Evolutionary conservation across 2,329 filamentous ascomycete genomes (phyloP).

Genomic region (Pseudogymnoascus sp.): DNA sequence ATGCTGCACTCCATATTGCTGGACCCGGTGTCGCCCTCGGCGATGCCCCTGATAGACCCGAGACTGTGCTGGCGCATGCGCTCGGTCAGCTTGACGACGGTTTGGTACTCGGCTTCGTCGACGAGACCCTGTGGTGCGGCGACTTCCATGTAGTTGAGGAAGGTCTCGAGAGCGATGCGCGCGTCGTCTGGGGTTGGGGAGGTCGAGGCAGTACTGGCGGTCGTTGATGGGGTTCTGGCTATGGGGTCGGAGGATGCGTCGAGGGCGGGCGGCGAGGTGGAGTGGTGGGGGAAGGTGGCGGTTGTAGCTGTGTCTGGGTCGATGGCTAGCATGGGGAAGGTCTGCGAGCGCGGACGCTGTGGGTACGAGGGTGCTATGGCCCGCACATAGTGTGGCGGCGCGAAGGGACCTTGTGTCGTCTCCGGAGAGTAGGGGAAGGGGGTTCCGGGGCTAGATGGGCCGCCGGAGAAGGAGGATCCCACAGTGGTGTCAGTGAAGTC

Average conservation of each 20-base stretch:
- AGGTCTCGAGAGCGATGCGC: slow-evolving; percentile 67
- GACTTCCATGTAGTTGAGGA: slow-evolving; percentile 67
- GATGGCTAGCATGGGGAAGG: slow-evolving; percentile 65
- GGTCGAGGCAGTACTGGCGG: slow-evolving; percentile 35
- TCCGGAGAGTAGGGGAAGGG: slow-evolving; percentile 71
- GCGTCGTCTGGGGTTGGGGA: slow-evolving; percentile 82
- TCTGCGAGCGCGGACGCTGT: slow-evolving; percentile 76
- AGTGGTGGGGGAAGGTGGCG: slow-evolving; percentile 22
- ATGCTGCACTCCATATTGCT: not conserved
- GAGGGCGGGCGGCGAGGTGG: slow-evolving; percentile 40
- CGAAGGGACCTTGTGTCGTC: slow-evolving; percentile 58
- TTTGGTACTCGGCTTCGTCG: slow-evolving; percentile 68
- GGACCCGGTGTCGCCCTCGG: slow-evolving; percentile 26
- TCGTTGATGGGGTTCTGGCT: slow-evolving; percentile 34
- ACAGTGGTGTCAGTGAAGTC: slow-evolving; percentile 54
- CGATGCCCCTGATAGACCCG: slow-evolving; percentile 31
- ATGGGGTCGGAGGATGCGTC: slow-evolving; percentile 44
- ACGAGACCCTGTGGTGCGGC: slow-evolving; percentile 56
- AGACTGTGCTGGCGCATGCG: slow-evolving; percentile 59
- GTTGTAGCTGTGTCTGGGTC: slow-evolving; percentile 31
- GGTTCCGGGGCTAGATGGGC: slow-evolving; percentile 63
- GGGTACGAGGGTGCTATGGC: slow-evolving; percentile 42
- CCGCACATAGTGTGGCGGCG: slow-evolving; percentile 41
- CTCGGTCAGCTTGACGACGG: slow-evolving; percentile 74
- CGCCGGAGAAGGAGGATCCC: slow-evolving; percentile 59